These are phyloP conservation scores for Leishmania tarentolae DNA, from an alignment of 208 protist genomes.

Conservation along the genomic window DNA sequence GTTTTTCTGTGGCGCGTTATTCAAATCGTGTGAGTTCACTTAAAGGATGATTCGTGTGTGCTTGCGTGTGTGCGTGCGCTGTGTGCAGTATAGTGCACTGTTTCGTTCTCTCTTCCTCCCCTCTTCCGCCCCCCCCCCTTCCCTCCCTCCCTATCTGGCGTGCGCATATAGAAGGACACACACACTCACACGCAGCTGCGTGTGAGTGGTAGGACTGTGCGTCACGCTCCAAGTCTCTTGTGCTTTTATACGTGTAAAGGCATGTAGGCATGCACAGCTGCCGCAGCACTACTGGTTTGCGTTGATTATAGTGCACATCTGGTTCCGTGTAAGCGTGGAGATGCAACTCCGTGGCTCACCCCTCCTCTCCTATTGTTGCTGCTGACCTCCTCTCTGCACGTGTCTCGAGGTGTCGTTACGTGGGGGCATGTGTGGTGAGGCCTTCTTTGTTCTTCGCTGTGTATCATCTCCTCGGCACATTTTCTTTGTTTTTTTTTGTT, in stretches of 20 bases:
- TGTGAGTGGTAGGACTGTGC: neutral
- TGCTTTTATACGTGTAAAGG: neutral
- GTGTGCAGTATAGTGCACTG: neutral
- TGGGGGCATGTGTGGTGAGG: neutral
- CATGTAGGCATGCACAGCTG: too few relatives aligned
- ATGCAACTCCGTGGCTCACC: neutral
- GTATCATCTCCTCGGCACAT: too few relatives aligned
- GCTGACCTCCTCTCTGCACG: neutral
- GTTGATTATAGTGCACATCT: neutral
- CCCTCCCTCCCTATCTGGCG: neutral
- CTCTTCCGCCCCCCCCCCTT: neutral
- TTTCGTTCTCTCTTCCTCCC: neutral
- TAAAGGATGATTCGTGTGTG: neutral
- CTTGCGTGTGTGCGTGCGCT: neutral
- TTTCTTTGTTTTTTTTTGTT: neutral
- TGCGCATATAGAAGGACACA: neutral
- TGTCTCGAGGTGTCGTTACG: neutral
- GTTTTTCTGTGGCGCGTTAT: too few relatives aligned
- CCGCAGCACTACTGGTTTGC: neutral
- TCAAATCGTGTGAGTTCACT: neutral
- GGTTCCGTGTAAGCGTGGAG: neutral
- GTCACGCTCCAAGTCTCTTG: neutral
- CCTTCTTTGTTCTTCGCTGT: neutral
- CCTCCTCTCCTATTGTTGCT: neutral
- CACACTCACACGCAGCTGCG: neutral